Evolutionary conservation across 495 filamentous ascomycete species (phyloP), one percentile per base, ranked within the genome.

Genomic region (Aspergillus ellipticus): DNA sequence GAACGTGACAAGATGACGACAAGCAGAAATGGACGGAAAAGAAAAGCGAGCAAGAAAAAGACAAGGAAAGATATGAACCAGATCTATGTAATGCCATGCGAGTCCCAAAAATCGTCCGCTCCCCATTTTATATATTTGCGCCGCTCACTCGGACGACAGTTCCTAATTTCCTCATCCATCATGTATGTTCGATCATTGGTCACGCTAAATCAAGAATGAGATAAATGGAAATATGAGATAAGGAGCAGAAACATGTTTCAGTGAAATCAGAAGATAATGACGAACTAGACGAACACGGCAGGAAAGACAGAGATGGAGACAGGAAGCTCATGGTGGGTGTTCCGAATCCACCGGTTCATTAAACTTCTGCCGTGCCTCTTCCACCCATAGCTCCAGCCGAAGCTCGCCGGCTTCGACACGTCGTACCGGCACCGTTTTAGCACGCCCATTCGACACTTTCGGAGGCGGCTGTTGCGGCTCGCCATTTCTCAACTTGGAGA

Each of bases 331-430:
- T 56, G 66, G 64, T 26, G 70, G 70, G 54, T 72, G 66, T 56
- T 74, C 72, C 56, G 72, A 71, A 42, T 76, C 73, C 66, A 75
- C 67, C 61, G 71, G 72, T 69, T 76, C 72, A 57, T 75, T 75
- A 56, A 81, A 79, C 63, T 81, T 82, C 67, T 78, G 79, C 55
- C 70, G 75, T 59, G 77, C 77, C 64, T 82, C 79, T 69, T 82
- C 79, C 49, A 81, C 74, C 79, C 79, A 82, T 59, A 81, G 62
- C 62, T 81, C 79, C 62, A 82, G 66, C 37, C 73, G 72, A 56
- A 82, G 72, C 57, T 80, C 79, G 28, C 79, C 79, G 19, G 77
- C 75, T 60, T 82, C 79, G 35, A 82, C 71, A 53, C 73, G 77
- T 65, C 79, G 71, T 59, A 82, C 77, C 11, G 79, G 78, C 58